These are phyloP conservation scores for Acmispon strigosus DNA, from an alignment of 306 rosid genomes.

Conservation along the genomic window DNA sequence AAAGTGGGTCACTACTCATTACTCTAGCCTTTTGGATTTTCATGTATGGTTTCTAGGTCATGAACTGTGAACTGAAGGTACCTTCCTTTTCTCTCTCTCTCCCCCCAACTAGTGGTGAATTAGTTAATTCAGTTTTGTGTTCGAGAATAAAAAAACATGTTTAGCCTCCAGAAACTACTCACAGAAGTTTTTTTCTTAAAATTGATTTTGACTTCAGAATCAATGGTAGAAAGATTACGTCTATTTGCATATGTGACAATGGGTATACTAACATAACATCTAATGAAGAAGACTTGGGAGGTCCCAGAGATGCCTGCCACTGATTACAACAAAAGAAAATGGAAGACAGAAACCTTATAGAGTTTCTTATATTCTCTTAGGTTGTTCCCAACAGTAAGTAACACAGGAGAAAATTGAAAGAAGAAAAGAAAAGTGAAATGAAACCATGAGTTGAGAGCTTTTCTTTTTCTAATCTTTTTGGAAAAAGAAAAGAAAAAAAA, in stretches of 20 bases:
- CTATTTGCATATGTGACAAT: no score
- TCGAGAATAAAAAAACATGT: no score
- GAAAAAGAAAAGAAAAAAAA: background rate
- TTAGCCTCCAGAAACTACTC: no score
- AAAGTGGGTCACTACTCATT: conserved; percentile 29
- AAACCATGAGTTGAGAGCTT: background rate
- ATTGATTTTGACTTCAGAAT: no score
- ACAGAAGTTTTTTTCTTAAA: no score
- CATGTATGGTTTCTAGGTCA: conserved; percentile 9
- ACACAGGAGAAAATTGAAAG: conserved; percentile 18
- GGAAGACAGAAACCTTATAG: conserved; percentile 22
- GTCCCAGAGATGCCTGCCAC: conserved; percentile 21
- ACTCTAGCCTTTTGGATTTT: conserved; percentile 26
- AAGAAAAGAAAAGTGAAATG: background rate
- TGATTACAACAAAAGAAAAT: conserved; percentile 22
- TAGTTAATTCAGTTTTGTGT: background rate
- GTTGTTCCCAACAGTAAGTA: conserved; percentile 56
- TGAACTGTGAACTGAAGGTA: conserved; percentile 1
- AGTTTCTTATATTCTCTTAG: conserved; percentile 26
- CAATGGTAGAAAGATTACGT: no score
- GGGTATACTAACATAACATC: background rate
- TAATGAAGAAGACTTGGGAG: conserved; percentile 11
- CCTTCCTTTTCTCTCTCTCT: background rate
- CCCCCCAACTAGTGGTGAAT: background rate
- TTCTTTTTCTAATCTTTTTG: background rate